Evolutionary conservation across 2,329 filamentous ascomycete species (phyloP).

Genomic region (Alternaria gaisen): DNA sequence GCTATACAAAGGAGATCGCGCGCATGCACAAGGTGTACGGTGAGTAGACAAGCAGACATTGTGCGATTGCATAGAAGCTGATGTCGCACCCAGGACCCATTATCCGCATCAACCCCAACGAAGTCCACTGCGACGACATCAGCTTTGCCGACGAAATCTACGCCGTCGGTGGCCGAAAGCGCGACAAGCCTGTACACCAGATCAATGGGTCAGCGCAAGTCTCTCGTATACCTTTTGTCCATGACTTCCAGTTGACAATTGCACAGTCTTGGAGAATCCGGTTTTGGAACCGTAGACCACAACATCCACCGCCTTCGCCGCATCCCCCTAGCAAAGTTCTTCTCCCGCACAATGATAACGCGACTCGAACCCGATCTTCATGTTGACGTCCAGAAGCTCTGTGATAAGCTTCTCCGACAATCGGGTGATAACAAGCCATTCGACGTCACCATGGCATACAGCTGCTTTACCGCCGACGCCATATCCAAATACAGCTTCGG

Average conservation of each 20-base stretch:
- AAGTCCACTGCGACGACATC: slow-evolving; percentile 45
- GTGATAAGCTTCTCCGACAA: slow-evolving; percentile 34
- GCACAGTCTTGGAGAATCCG: slow-evolving; percentile 29
- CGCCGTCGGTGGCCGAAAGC: slow-evolving; percentile 34
- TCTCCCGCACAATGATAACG: slow-evolving; percentile 42
- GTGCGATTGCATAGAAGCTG: neutral
- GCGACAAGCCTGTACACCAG: slow-evolving; percentile 37
- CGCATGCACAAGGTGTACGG: slow-evolving; percentile 51
- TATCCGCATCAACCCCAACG: slow-evolving; percentile 45
- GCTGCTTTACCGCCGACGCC: slow-evolving; percentile 37
- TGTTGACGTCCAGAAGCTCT: slow-evolving; percentile 31
- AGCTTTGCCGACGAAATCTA: slow-evolving; percentile 44
- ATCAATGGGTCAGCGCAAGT: slow-evolving; percentile 39
- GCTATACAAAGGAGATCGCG: slow-evolving; percentile 46
- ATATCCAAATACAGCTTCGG: slow-evolving; percentile 38
- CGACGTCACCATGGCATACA: slow-evolving; percentile 39
- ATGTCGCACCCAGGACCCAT: slow-evolving; percentile 36
- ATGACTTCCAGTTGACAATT: neutral
- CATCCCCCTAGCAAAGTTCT: slow-evolving; percentile 47
- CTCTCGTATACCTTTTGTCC: neutral
- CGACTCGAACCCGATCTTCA: slow-evolving; percentile 36
- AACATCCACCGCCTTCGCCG: slow-evolving; percentile 46
- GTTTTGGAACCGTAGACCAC: slow-evolving; percentile 37
- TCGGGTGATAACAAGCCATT: slow-evolving; percentile 26
- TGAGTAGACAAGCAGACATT: slow-evolving; percentile 10